Conservation (phyloP, 129 eudicot species). For the Lactuca saligna region DNA sequence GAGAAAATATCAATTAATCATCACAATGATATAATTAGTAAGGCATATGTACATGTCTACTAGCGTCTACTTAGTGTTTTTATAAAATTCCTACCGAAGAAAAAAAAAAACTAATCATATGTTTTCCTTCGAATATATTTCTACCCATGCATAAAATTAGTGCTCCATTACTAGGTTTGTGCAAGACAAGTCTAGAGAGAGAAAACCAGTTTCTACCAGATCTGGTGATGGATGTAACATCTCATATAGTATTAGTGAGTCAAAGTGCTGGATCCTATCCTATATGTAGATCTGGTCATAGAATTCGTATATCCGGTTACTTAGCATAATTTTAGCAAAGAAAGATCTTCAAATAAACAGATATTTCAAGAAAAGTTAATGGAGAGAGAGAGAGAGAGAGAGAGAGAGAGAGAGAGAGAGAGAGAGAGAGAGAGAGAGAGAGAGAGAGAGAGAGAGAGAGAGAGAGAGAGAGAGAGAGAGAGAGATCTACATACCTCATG, state of each 20-base stretch:
- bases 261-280: constrained; percentile 37
- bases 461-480: constrained; percentile 26
- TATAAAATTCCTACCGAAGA: no score
- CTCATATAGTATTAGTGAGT: constrained; percentile 33
- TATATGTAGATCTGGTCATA: constrained; percentile 69
- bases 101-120: not conserved
- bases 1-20: constrained; percentile 11
- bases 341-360: constrained; percentile 26
- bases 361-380: constrained; percentile 23
- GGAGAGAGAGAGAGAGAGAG: no score
- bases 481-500: constrained; percentile 65
- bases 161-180: constrained; percentile 31
- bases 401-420: no score
- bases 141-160: not conserved
- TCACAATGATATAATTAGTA: not conserved
- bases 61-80: no score
- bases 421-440: no score
- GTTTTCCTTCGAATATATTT: constrained; percentile 13
- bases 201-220: constrained; percentile 52
- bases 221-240: constrained; percentile 76
- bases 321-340: constrained; percentile 56
- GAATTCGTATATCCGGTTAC: constrained; percentile 40
- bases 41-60: not conserved
- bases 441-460: no score
- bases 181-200: constrained; percentile 53